phyloP scores from a whole-genome alignment of 2,329 filamentous ascomycete species.

The Lizonia empirigonia region DNA sequence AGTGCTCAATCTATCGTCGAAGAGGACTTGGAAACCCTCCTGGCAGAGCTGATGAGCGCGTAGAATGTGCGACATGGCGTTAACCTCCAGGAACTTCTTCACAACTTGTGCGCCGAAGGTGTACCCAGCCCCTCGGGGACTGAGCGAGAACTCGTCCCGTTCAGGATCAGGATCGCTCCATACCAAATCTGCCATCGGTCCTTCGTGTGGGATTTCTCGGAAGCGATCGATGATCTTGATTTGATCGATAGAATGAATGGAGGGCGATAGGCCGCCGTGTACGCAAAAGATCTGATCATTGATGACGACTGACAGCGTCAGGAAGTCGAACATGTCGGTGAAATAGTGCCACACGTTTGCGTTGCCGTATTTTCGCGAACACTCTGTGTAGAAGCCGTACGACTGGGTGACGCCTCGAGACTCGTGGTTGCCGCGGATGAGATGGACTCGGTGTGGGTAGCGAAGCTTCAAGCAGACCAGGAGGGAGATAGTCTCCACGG shows the following conservation, averaged over 20 bases:
- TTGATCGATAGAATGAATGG: conserved; percentile 97
- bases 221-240: conserved; percentile 99
- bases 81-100: conserved; percentile 96
- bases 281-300: conserved; percentile 99
- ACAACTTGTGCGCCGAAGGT: conserved; percentile 98
- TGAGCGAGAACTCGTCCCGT: conserved; percentile 93
- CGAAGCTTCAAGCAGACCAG: conserved; percentile 96
- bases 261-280: conserved; percentile 74
- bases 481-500: conserved; percentile 96
- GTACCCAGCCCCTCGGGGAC: conserved; percentile 91
- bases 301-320: conserved; percentile 95
- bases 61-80: conserved; percentile 96
- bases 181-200: conserved; percentile 98
- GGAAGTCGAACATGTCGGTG: conserved; percentile 99
- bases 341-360: conserved; percentile 99
- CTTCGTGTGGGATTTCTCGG: conserved; percentile 97
- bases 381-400: conserved; percentile 99
- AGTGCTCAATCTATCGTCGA: conserved; percentile 91
- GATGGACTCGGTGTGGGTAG: conserved; percentile 92
- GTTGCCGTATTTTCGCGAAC: conserved; percentile 96
- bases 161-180: conserved; percentile 99
- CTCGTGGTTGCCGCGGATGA: conserved; percentile 98
- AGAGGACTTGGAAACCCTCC: conserved; percentile 95
- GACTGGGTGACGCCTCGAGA: conserved; percentile 97
- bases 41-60: conserved; percentile 98